Base-by-base conservation (phyloP, 768 basidiomycete genomes). In the Rhizopogon salebrosus region DNA sequence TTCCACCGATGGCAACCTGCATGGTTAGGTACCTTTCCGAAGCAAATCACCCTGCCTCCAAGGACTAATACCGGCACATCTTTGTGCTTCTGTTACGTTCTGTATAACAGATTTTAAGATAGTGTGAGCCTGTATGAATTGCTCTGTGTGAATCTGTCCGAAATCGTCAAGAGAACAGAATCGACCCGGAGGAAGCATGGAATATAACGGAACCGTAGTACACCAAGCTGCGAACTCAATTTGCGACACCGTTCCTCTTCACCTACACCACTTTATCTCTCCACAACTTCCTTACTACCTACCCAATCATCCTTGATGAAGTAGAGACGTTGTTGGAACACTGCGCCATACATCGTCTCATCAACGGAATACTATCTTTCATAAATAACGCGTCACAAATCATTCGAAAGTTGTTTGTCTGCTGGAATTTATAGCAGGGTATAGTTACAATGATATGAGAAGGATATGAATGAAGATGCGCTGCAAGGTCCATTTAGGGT, bases 81-180 rank as follows among this genome's bases (percentile, higher is more conserved):
- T 1, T 71, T 75, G 64, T 90, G 94, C 56, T 84, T 75, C 27
- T 77, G 66, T 2, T 79, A n/a, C n/a, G n/a, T n/a, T n/a, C n/a
- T n/a, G n/a, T n/a, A n/a, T 79, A 23, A 82, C 71, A 16, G 79
- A 78, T 62, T 83, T 83, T 29, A 97, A 69, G 39, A 95, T 81
- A 5, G 97, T 98, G 62, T 98, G 97, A 0, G 89, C 84, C 72
- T 97, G 95, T 18, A 98, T 77, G 58, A 88, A 82, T 66, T 91
- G 92, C 45, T 73, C 70, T 4, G 81, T 71, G 7, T 72, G 64
- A 59, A 98, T 84, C 92, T 97, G 60, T 37, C 43, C 51, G 45
- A 38, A 46, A n/a, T 42, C 42, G 27, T 52, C 39, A 40, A 26
- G 48, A 34, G n/a, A 45, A 49, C 10, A 34, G 42, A 57, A 51